Base-by-base conservation (phyloP, 2,329 filamentous ascomycete genomes). In the Cytospora paraplurivora region DNA sequence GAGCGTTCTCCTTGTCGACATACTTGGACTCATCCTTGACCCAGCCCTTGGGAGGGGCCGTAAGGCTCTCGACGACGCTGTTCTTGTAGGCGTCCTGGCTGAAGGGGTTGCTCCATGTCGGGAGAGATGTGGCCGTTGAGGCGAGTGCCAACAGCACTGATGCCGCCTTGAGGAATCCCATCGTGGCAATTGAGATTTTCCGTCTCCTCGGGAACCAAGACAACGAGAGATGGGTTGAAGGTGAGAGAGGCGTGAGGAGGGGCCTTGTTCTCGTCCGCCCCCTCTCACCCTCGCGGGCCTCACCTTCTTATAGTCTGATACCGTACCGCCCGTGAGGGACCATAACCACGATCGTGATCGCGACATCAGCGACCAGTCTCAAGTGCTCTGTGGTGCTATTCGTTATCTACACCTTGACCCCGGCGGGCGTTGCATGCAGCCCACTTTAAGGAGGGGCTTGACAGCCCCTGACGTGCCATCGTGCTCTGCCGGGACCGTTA, bases 21-120 rank as follows among this genome's bases (percentile, higher is more conserved):
- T 51, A 41, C n/a, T 44, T 47, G 8, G 64, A 50, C n/a, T 57
- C 54, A 17, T 66, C 55, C 61, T 61, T 59, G 13, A 62, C 57
- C 64, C 64, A 66, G 11, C 64, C 62, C 53, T 50, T 54, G 2
- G 64, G 64, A 34, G 62, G 64, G 17, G 62, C 51, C n/a, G 57
- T 15, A 0, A 66, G 54, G 27, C 61, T 64, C 54, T 64, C 64
- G 7, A 66, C 54, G 15, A 66, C 64, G 12, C 33, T 37, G 21
- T 64, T 56, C 34, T 47, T 57, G 34, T 63, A 59, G 15, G 27
- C 33, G 37, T 58, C n/a, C 33, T 62, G 37, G 33, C 27, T 55
- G 35, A 51, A 61, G 13, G 35, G 34, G 47, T 47, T 58, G 38
- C 32, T 33, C 52, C 49, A 51, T 11, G 62, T 19, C 35, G 57